Evolutionary conservation across 2,329 filamentous ascomycete genomes (phyloP), one percentile per base, ranked within the genome.

Genomic region (Venturia nashicola): DNA sequence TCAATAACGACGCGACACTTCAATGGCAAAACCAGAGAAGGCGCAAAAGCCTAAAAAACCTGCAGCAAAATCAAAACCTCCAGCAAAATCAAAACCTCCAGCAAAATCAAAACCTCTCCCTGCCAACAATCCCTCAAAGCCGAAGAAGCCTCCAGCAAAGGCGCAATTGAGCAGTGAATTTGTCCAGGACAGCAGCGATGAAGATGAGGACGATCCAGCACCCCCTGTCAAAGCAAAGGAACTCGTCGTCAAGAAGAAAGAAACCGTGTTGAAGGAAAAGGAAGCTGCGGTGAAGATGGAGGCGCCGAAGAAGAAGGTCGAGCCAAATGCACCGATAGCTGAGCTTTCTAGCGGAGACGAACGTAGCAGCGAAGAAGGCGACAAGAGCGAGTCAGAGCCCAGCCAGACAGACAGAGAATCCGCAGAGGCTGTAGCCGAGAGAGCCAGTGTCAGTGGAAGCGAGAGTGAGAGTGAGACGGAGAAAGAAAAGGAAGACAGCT

Each of bases 111-210:
- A 34, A 61, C 7, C 36, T 4, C n/a, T 27, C 14, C 16, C 51
- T 6, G 9, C 18, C 51, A 57, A 5, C 14, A 57, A 39, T n/a
- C n/a, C 51, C 32, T 36, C 51, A 2, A 57, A 57, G 16, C 36
- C 51, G 51, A 57, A 57, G 8, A 9, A 9, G 27, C 36, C 14
- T 62, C 61, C 61, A 5, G 20, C 40, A n/a, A 62, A 62, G 20
- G n/a, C 23, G 27, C 32, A 42, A 36, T 54, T 62, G 27, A 64
- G 62, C 62, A 55, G n/a, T 7, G 62, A 64, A 40, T 57, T 54
- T n/a, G 36, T 64, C 54, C 12, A 40, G 20, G 54, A 64, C 18
- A 44, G 39, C 34, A 40, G 43, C 55, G 57, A 61, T 18, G 55
- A 61, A 20, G 61, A 63, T 27, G 61, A 36, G 6, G 61, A 63